Evolutionary conservation across 805 yeast genomes (phyloP).

Genomic region (Kluyveromyces wickerhamii): DNA sequence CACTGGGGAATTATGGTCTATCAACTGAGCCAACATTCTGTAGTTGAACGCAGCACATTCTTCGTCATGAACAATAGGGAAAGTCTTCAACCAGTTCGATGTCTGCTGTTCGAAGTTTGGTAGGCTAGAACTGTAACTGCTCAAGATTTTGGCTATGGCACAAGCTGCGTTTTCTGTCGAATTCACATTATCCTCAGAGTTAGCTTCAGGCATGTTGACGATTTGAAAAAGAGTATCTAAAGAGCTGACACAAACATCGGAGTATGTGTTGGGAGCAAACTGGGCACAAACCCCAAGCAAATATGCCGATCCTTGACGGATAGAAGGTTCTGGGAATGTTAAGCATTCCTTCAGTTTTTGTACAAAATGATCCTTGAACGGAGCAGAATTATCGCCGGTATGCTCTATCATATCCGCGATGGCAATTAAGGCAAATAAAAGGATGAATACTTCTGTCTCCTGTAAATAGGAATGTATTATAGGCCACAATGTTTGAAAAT

Average conservation of each 20-base stretch:
- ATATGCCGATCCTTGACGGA: conserved; percentile 83
- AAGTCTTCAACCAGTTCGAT: conserved; percentile 68
- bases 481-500: conserved; percentile 58
- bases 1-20: conserved; percentile 56
- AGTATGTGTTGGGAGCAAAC: conserved; percentile 58
- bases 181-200: conserved; percentile 71
- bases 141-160: conserved; percentile 78
- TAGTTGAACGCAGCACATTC: conserved; percentile 86
- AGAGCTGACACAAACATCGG: conserved; percentile 58
- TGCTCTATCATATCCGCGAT: conserved; percentile 75
- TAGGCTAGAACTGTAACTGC: conserved; percentile 47
- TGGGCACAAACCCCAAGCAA: conserved; percentile 84
- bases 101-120: conserved; percentile 58
- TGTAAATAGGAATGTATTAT: conserved; percentile 49
- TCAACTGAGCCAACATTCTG: conserved; percentile 62
- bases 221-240: conserved; percentile 68
- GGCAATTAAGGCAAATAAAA: conserved; percentile 71
- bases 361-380: conserved; percentile 57
- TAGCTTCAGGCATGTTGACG: conserved; percentile 69
- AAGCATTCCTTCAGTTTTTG: conserved; percentile 59
- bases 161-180: conserved; percentile 85
- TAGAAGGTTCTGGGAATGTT: conserved; percentile 54
- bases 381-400: conserved; percentile 60
- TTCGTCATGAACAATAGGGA: conserved; percentile 78
- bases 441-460: conserved; percentile 60